Evolutionary conservation across 495 filamentous ascomycete genomes (phyloP), one percentile per base, ranked within the genome.

Genomic region (Oidiodendron maius): DNA sequence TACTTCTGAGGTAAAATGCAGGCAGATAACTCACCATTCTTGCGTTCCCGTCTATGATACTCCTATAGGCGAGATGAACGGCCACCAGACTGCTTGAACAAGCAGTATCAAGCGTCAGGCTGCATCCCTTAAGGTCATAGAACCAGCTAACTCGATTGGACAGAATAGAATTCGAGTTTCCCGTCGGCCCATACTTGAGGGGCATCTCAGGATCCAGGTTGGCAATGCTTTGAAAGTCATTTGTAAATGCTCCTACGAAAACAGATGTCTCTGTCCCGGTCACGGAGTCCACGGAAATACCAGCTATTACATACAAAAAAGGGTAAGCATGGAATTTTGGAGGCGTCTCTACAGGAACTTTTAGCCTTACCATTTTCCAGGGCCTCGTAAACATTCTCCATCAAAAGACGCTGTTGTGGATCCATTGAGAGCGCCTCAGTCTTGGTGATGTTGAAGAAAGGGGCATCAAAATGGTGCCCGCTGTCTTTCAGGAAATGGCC

Each of bases 381-480:
- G 3, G 75, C 75, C 50, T 74, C 71, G 51, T 79, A 82, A 6
- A 74, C 67, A 4, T 70, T 67, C 55, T 84, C 80, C 16, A 84
- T 67, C 17, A 73, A 46, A 40, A 74, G 53, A 28, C 78, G 63
- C 38, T 80, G 75, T 58, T 75, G 72, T 1, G 80, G 80, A 55
- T 84, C 80, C 38, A 80, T 78, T 26, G 69, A 70, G 35, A 61
- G 69, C 9, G 80, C 80, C 46, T 84, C 81, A 12, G 65, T 67
- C 1, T 70, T 65, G 0, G 68, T 66, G 49, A 83, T 71, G 52
- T 71, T 74, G 66, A 84, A 84, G 51, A 84, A 79, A 5, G 64
- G 50, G 0, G 79, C 67, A 53, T 86, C 80, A 43, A 84, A 86
- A 2, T 61, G 50, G 12, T 64, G 65, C 11, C 72, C 55, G 52